Conservation (phyloP, 116 monocot genomes). For the Posidonia oceanica region DNA sequence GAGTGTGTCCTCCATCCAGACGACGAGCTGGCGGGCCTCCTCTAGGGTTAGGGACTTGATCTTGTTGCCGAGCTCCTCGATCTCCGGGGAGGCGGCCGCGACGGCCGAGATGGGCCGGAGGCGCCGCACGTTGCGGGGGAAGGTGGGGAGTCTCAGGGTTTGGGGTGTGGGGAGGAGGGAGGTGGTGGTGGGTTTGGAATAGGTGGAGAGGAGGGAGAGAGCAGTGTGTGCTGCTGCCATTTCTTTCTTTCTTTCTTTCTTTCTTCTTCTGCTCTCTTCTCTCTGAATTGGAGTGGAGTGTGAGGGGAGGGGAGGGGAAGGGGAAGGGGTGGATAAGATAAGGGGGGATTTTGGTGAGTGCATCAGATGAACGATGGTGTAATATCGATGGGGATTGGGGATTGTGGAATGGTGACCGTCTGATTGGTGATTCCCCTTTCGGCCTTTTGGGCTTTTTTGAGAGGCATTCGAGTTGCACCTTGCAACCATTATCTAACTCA, state of each 20-base stretch:
- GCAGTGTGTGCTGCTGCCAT: conserved; percentile 24
- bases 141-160: conserved; percentile 12
- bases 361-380: too few species aligned
- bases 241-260: not conserved
- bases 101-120: conserved; percentile 12
- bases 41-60: conserved; percentile 30
- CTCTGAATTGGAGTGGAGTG: not conserved
- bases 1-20: conserved; percentile 35
- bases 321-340: too few species aligned
- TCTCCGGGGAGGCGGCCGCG: conserved; percentile 29
- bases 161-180: conserved; percentile 2
- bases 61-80: conserved; percentile 25
- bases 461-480: too few species aligned
- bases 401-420: too few species aligned
- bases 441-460: too few species aligned
- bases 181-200: conserved; percentile 5
- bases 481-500: too few species aligned
- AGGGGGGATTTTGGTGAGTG: too few species aligned
- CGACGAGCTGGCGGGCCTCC: conserved; percentile 37
- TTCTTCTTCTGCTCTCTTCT: not conserved
- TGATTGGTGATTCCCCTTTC: too few species aligned
- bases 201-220: conserved; percentile 9
- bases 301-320: not conserved
- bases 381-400: too few species aligned
- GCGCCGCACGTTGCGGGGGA: conserved; percentile 6